These are phyloP conservation scores for Xylariaceae sp. DNA, from an alignment of 2,329 filamentous ascomycete species.

Conservation along the genomic window DNA sequence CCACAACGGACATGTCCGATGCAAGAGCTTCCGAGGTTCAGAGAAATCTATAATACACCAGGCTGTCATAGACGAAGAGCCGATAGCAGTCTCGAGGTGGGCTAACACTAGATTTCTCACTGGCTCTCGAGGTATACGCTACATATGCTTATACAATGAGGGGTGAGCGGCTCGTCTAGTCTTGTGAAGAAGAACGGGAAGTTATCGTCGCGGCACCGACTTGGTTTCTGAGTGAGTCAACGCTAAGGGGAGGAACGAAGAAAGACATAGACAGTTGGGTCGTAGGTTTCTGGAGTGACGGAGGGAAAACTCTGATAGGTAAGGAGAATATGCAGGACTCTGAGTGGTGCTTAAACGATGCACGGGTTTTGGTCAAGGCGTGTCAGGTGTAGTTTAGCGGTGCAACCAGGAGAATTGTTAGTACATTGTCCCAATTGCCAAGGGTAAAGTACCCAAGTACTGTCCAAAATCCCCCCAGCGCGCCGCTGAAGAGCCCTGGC, in stretches of 20 bases:
- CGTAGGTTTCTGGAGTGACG: slow-evolving; percentile 4
- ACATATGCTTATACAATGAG: no score
- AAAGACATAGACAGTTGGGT: slow-evolving; percentile 1
- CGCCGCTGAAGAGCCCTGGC: neutral
- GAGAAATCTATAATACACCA: neutral
- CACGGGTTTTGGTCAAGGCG: slow-evolving; percentile 6
- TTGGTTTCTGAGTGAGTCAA: slow-evolving; percentile 31
- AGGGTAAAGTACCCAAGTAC: no score
- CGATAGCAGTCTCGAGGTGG: neutral
- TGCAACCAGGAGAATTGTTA: slow-evolving; percentile 2
- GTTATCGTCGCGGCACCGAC: no score
- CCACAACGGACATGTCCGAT: slow-evolving; percentile 17
- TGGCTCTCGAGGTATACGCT: no score
- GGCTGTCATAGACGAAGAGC: neutral
- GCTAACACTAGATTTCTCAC: no score
- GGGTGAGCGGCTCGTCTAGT: no score
- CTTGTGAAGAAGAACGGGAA: neutral
- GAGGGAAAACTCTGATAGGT: slow-evolving; percentile 20
- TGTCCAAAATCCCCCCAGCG: no score
- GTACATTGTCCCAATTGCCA: neutral
- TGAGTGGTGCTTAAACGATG: slow-evolving; percentile 35
- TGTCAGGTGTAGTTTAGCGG: slow-evolving; percentile 29
- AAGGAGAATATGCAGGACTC: slow-evolving; percentile 26
- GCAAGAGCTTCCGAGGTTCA: slow-evolving; percentile 7
- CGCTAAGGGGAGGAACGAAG: slow-evolving; percentile 8